Conservation (phyloP, 495 filamentous ascomycete species). For the Penicillium dipodomyicola region DNA sequence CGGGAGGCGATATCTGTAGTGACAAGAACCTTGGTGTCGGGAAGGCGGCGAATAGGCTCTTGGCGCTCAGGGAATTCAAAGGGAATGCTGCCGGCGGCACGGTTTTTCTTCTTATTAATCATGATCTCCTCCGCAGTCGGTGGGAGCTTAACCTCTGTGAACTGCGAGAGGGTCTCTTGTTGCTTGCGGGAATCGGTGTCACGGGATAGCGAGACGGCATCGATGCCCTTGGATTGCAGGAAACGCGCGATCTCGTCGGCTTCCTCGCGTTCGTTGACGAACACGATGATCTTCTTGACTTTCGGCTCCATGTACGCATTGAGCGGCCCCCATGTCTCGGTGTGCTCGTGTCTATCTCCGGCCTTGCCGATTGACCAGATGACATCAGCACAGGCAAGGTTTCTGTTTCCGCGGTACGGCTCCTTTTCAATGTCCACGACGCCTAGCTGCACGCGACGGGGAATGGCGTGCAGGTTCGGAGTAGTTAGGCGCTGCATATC, state of each 20-base stretch:
- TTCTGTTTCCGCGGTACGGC: conserved; percentile 86
- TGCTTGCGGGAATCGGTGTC: conserved; percentile 74
- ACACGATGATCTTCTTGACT: conserved; percentile 86
- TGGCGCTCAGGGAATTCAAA: conserved; percentile 28
- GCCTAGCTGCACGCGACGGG: conserved; percentile 87
- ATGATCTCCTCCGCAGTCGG: conserved; percentile 43
- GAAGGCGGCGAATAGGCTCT: conserved; percentile 35
- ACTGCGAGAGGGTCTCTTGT: conserved; percentile 69
- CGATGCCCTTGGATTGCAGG: conserved; percentile 78
- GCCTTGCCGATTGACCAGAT: conserved; percentile 92
- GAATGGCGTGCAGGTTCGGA: conserved; percentile 92
- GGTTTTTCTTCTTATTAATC: conserved; percentile 33
- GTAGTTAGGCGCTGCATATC: conserved; percentile 81
- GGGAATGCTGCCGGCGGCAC: conserved; percentile 33
- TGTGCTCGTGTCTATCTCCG: conserved; percentile 38
- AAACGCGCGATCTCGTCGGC: conserved; percentile 77
- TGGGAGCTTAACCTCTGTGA: conserved; percentile 59
- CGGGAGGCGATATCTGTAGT: conserved; percentile 89
- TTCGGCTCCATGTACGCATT: conserved; percentile 45
- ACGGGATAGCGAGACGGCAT: conserved; percentile 76
- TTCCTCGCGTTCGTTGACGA: conserved; percentile 95
- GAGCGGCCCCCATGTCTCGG: conserved; percentile 34
- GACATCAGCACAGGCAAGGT: conserved; percentile 86
- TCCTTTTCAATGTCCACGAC: conserved; percentile 87
- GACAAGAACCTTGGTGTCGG: conserved; percentile 85